Conservation (phyloP, 2,329 filamentous ascomycete species). For the Cadophora sp. region DNA sequence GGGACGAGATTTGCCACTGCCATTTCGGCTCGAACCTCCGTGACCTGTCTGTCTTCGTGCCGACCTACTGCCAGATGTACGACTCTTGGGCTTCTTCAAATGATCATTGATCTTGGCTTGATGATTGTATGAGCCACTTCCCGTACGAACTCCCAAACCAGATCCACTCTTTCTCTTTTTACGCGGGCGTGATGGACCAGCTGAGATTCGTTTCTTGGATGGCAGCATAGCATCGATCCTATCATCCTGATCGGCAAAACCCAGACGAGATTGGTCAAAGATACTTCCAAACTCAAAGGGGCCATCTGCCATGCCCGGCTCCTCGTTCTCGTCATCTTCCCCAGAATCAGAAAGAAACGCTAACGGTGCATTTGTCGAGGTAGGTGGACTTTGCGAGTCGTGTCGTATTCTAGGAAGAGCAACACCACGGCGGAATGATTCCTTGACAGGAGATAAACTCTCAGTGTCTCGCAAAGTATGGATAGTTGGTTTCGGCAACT, state of each 20-base stretch:
- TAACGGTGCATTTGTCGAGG: slow-evolving; percentile 17
- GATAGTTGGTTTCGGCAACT: slow-evolving; percentile 41
- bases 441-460: slow-evolving; percentile 32
- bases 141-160: slow-evolving; percentile 20
- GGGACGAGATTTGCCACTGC: not conserved
- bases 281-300: slow-evolving; percentile 25
- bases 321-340: slow-evolving; percentile 31
- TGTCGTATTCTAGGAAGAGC: slow-evolving; percentile 38
- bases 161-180: slow-evolving; percentile 36
- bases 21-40: not conserved
- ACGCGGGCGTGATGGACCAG: slow-evolving; percentile 10
- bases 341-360: slow-evolving; percentile 41
- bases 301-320: slow-evolving; percentile 29
- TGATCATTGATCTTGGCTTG: slow-evolving; percentile 44
- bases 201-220: slow-evolving; percentile 36
- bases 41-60: not conserved
- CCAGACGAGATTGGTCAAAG: slow-evolving; percentile 34
- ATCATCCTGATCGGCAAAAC: slow-evolving; percentile 44
- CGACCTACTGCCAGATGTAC: not conserved
- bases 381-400: slow-evolving; percentile 5
- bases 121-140: slow-evolving; percentile 14
- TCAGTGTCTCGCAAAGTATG: slow-evolving; percentile 24
- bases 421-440: slow-evolving; percentile 40
- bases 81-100: slow-evolving; percentile 25
- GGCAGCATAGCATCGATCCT: slow-evolving; percentile 46